phyloP scores from a whole-genome alignment of 352 stramenopile genomes.

The Globisporangium paddicum region DNA sequence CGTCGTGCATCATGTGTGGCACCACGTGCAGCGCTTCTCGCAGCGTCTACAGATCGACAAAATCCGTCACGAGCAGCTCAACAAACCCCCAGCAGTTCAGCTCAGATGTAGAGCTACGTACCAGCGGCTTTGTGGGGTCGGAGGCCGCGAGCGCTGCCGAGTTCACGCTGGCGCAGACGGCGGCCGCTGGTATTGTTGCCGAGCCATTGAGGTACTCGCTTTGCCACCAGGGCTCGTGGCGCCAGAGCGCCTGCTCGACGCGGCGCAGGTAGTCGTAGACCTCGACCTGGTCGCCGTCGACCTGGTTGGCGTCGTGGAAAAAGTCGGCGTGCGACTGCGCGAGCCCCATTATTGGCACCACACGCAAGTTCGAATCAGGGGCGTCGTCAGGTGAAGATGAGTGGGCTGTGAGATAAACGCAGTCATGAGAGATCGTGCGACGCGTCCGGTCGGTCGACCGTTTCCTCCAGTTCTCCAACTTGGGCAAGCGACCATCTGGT shows the following conservation, averaged over 20 bases:
- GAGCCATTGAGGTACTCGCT: not conserved
- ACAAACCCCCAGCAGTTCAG: no score
- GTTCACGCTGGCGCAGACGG: not conserved
- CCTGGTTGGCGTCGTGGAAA: constrained; percentile 29
- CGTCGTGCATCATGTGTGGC: constrained; percentile 54
- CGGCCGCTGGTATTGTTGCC: not conserved
- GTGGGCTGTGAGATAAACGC: no score
- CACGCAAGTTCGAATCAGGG: no score
- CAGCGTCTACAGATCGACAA: constrained; percentile 22
- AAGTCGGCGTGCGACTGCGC: constrained; percentile 46
- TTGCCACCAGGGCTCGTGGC: constrained; percentile 30
- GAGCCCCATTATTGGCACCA: constrained; percentile 27
- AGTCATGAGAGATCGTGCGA: no score
- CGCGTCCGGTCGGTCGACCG: no score
- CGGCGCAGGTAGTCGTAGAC: constrained; percentile 36
- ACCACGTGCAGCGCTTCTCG: constrained; percentile 44
- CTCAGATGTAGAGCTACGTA: constrained; percentile 2
- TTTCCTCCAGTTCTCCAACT: no score
- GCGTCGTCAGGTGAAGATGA: no score
- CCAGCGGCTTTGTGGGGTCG: constrained; percentile 20
- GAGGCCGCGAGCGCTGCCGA: not conserved
- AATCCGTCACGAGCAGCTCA: constrained; percentile 3
- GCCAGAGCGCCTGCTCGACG: constrained; percentile 40
- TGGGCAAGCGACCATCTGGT: no score
- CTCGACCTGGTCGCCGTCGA: constrained; percentile 33